phyloP scores from a whole-genome alignment of 495 filamentous ascomycete species.

The Amniculicola lignicola region DNA sequence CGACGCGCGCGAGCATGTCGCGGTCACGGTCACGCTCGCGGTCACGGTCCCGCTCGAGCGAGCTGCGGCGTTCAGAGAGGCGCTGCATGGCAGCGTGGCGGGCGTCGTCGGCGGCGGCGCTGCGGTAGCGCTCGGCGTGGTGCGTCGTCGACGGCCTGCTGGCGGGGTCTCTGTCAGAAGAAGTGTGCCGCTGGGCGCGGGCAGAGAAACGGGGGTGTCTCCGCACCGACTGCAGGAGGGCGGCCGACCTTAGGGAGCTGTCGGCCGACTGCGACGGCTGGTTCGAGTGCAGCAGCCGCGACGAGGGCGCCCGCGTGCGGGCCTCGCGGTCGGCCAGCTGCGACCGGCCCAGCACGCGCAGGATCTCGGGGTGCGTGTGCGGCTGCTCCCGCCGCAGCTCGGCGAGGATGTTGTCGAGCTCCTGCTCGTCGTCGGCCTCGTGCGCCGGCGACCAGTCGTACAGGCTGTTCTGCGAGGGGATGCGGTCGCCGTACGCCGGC shows the following conservation, averaged over 20 bases:
- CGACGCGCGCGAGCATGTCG: slow-evolving; percentile 48
- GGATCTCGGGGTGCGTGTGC: slow-evolving; percentile 40
- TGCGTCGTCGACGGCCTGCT: slow-evolving; percentile 8
- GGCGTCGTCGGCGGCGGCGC: slow-evolving; percentile 15
- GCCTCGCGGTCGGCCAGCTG: slow-evolving; percentile 39
- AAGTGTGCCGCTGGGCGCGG: slow-evolving; percentile 20
- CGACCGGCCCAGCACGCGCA: slow-evolving; percentile 37
- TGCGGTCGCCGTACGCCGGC: slow-evolving; percentile 50
- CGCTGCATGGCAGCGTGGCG: slow-evolving; percentile 32
- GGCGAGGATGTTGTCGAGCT: slow-evolving; percentile 39
- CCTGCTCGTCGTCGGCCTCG: slow-evolving; percentile 53
- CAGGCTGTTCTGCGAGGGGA: slow-evolving; percentile 50
- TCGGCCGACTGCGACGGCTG: slow-evolving; percentile 31
- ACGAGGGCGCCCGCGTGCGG: slow-evolving; percentile 40
- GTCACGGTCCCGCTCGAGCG: slow-evolving; percentile 45
- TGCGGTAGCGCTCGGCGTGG: slow-evolving; percentile 12
- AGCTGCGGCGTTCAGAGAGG: slow-evolving; percentile 19
- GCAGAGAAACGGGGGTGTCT: slow-evolving; percentile 33
- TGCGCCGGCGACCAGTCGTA: slow-evolving; percentile 60
- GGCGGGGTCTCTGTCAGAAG: slow-evolving; percentile 23
- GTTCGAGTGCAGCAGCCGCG: slow-evolving; percentile 48
- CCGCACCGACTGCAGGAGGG: slow-evolving; percentile 34
- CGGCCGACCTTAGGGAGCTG: slow-evolving; percentile 32
- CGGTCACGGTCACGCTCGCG: slow-evolving; percentile 45
- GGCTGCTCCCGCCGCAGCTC: slow-evolving; percentile 42